Conservation (phyloP, 2,329 filamentous ascomycete genomes). For the Lachnellula subtilissima region DNA sequence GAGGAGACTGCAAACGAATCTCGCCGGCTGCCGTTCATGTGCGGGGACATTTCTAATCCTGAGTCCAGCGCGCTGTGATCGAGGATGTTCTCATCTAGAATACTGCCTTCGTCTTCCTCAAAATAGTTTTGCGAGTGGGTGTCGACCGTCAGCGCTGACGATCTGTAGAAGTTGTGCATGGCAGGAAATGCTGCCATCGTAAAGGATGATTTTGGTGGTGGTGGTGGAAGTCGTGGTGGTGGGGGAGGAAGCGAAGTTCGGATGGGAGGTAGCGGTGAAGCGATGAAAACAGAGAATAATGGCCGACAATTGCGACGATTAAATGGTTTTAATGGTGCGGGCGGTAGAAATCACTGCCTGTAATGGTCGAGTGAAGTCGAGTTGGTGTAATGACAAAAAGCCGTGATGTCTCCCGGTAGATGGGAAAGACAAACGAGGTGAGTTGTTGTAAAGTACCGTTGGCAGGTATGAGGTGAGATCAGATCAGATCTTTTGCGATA, state of each 20-base stretch:
- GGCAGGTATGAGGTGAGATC: constrained; percentile 18
- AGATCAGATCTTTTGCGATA: constrained; percentile 13
- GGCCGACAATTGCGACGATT: constrained; percentile 14
- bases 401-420: constrained; percentile 11
- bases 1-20: constrained; percentile 58
- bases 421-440: constrained; percentile 15
- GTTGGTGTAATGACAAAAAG: constrained; percentile 18
- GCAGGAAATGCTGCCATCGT: constrained; percentile 29
- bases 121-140: constrained; percentile 46
- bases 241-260: constrained; percentile 24
- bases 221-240: constrained; percentile 10
- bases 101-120: constrained; percentile 56
- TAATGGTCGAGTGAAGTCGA: constrained; percentile 10
- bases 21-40: constrained; percentile 57
- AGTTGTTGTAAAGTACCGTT: constrained; percentile 18
- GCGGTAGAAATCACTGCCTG: constrained; percentile 5
- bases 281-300: constrained; percentile 18
- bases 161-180: constrained; percentile 31
- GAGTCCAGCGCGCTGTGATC: constrained; percentile 57
- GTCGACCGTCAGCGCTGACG: constrained; percentile 30
- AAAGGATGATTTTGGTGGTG: constrained; percentile 12
- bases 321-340: neutral
- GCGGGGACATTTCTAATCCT: constrained; percentile 58
- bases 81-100: constrained; percentile 57
- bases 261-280: constrained; percentile 26